Evolutionary conservation across 306 rosid species (phyloP).

Genomic region (Vigna nakashimae): DNA sequence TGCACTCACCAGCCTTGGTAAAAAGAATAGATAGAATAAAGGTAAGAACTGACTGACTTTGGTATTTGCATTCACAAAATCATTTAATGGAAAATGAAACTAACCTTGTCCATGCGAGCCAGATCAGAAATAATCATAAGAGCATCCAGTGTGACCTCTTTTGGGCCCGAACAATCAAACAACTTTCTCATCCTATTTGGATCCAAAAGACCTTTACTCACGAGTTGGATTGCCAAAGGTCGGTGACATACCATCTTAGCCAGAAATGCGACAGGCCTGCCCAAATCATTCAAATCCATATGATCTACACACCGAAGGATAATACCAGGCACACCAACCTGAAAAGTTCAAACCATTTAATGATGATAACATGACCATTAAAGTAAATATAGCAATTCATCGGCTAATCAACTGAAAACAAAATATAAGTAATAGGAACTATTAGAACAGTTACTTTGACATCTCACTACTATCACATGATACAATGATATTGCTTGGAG

Average conservation of each 20-base stretch:
- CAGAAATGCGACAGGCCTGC: constrained; percentile 89
- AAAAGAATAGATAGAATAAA: constrained; percentile 17
- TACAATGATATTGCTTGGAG: constrained; percentile 16
- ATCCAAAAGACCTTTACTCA: constrained; percentile 81
- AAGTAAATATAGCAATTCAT: constrained; percentile 24
- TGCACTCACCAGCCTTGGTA: constrained; percentile 13
- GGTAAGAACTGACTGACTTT: constrained; percentile 5
- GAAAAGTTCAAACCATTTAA: constrained; percentile 52
- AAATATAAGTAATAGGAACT: constrained; percentile 8
- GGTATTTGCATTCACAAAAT: constrained; percentile 11
- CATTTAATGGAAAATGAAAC: constrained; percentile 44
- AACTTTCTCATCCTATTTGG: constrained; percentile 77
- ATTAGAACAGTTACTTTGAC: constrained; percentile 1
- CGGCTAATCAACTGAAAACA: constrained; percentile 3
- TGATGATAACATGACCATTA: constrained; percentile 40
- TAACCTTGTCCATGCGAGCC: constrained; percentile 96
- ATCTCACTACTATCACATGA: constrained; percentile 2
- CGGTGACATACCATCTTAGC: constrained; percentile 88
- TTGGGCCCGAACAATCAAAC: constrained; percentile 69
- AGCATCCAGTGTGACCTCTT: constrained; percentile 76
- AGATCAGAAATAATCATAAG: constrained; percentile 96
- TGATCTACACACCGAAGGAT: constrained; percentile 77
- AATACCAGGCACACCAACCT: constrained; percentile 85
- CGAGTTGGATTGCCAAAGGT: constrained; percentile 86
- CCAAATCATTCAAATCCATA: constrained; percentile 72